Conservation (phyloP, 305 asterid species). For the Fraxinus albicans region DNA sequence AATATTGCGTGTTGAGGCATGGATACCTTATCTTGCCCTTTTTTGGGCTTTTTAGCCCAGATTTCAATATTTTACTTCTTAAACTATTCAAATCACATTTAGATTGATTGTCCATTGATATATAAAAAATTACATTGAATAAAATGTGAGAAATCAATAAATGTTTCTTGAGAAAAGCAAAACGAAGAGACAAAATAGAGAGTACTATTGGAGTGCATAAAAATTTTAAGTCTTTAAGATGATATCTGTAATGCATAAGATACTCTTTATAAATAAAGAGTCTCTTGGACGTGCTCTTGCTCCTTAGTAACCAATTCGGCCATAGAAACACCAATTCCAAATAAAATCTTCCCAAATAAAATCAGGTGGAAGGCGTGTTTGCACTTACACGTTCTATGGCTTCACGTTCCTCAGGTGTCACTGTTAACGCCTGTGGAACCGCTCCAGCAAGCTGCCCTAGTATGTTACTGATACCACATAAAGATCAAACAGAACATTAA, state of each 20-base stretch:
- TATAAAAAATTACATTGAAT: too few relatives aligned
- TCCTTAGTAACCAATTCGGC: not conserved
- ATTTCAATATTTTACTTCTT: too few relatives aligned
- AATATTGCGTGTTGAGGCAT: not conserved
- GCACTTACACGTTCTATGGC: conserved; percentile 70
- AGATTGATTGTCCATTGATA: too few relatives aligned
- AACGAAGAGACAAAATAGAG: too few relatives aligned
- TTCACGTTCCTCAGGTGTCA: conserved; percentile 80
- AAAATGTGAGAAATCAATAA: too few relatives aligned
- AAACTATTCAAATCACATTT: too few relatives aligned
- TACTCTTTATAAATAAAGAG: too few relatives aligned
- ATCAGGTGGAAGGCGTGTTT: not conserved
- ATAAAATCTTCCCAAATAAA: not conserved
- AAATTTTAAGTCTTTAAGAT: too few relatives aligned
- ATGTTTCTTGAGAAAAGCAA: too few relatives aligned
- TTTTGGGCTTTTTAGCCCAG: not conserved
- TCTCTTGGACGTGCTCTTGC: not conserved
- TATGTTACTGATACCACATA: conserved; percentile 36
- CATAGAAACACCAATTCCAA: not conserved
- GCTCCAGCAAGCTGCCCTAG: conserved; percentile 63
- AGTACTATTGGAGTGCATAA: too few relatives aligned
- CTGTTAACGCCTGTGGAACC: conserved; percentile 61
- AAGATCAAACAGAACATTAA: conserved; percentile 2
- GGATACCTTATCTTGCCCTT: not conserved
- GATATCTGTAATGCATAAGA: too few relatives aligned